These are phyloP conservation scores for Sesbania bispinosa DNA, from an alignment of 306 rosid genomes.

Conservation along the genomic window DNA sequence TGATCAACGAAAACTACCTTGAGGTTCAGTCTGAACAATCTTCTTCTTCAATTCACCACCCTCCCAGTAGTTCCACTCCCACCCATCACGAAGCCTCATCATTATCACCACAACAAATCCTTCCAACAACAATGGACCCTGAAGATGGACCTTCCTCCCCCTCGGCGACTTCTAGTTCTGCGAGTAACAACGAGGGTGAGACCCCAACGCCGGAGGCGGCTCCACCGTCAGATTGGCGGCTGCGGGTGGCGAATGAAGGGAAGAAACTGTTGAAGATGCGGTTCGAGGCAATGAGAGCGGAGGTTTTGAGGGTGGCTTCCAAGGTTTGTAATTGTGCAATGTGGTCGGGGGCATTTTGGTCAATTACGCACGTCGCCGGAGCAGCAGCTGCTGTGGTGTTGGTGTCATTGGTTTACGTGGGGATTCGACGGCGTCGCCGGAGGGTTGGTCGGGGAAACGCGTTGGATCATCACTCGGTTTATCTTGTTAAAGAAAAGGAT, in stretches of 20 bases:
- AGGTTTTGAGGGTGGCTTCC: constrained; percentile 17
- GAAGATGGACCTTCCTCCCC: constrained; percentile 20
- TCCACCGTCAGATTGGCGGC: constrained; percentile 18
- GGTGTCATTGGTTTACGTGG: constrained; percentile 19
- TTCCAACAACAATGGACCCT: neutral
- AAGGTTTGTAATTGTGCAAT: constrained; percentile 19
- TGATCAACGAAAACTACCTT: constrained; percentile 18
- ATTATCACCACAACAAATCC: neutral
- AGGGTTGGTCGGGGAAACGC: neutral
- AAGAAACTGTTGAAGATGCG: constrained; percentile 33
- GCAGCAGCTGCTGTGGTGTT: constrained; percentile 22
- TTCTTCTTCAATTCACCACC: constrained; percentile 1
- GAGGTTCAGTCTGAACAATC: neutral
- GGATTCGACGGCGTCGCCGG: constrained; percentile 32
- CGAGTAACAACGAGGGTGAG: neutral
- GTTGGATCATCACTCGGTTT: constrained; percentile 21
- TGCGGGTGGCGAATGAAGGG: constrained; percentile 16
- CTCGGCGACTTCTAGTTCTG: neutral
- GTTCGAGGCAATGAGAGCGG: constrained; percentile 30
- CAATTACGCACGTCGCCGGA: constrained; percentile 36
- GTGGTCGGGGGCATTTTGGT: constrained; percentile 37
- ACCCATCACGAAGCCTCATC: neutral
- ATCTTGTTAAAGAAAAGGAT: constrained; percentile 50
- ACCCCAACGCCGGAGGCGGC: neutral
- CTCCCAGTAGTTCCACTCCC: neutral